Evolutionary conservation across 2,329 filamentous ascomycete species (phyloP).

Genomic region (Zelopaecilomyces penicillatus): DNA sequence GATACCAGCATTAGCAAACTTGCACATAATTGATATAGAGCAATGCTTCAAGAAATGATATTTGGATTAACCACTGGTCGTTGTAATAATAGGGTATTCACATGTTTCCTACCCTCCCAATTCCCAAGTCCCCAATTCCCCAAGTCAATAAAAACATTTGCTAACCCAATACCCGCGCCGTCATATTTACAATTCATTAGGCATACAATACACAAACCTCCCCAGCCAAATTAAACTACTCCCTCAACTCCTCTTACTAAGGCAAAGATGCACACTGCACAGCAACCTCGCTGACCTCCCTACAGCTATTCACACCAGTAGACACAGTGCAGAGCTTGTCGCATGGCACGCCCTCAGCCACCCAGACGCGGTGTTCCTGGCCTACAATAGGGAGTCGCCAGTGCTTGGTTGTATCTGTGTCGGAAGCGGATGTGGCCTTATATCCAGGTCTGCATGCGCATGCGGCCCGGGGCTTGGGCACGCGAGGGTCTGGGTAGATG

Average conservation of each 20-base stretch:
- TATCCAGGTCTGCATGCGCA: constrained; percentile 7
- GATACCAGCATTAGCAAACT: too few species aligned
- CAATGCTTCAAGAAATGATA: too few species aligned
- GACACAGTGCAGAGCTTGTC: constrained; percentile 3
- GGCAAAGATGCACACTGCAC: background rate
- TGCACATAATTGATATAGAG: too few species aligned
- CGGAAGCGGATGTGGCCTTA: constrained; percentile 1
- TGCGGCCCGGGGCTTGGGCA: constrained; percentile 3
- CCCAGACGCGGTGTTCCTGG: constrained; percentile 8
- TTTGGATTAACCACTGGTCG: too few species aligned
- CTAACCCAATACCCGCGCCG: too few species aligned
- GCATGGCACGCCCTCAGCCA: constrained; percentile 6
- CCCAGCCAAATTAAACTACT: background rate
- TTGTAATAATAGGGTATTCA: too few species aligned
- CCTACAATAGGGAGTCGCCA: constrained; percentile 6
- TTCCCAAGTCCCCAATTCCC: too few species aligned
- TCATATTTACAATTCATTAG: too few species aligned
- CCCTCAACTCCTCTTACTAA: background rate
- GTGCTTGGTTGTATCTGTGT: constrained; percentile 2
- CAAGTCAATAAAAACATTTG: too few species aligned
- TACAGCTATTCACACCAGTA: background rate
- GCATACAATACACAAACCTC: too few species aligned
- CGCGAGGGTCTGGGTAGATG: constrained; percentile 5
- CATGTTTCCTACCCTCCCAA: too few species aligned
- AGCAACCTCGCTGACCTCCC: background rate